Conservation (phyloP, 1,139 yeast genomes). For the Kodamaea derodonti region DNA sequence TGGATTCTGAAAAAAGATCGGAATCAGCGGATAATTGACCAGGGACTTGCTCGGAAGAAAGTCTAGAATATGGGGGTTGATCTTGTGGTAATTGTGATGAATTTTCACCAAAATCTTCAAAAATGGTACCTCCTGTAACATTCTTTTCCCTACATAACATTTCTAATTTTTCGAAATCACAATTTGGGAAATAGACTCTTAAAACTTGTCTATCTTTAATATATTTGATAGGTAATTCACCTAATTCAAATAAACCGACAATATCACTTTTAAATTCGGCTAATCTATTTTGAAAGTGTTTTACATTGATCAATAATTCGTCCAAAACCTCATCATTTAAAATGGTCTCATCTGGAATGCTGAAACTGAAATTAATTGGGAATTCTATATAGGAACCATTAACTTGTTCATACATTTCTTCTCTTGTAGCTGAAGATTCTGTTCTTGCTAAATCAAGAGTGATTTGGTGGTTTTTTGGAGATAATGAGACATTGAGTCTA, state of each 20-base stretch:
- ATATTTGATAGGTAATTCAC: conserved; percentile 49
- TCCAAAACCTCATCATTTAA: conserved; percentile 45
- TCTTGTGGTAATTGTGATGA: not conserved
- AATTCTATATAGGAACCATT: conserved; percentile 54
- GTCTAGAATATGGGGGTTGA: not conserved
- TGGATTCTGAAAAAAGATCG: not conserved
- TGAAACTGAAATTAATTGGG: conserved; percentile 33
- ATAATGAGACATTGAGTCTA: conserved; percentile 26
- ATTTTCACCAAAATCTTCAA: conserved; percentile 21
- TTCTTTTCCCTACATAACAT: conserved; percentile 45
- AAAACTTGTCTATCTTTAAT: conserved; percentile 30
- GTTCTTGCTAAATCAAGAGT: conserved; percentile 36
- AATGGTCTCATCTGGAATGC: conserved; percentile 48
- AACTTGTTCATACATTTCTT: conserved; percentile 14
- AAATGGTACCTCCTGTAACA: conserved; percentile 47
- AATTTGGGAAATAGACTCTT: conserved; percentile 56
- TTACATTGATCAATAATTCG: conserved; percentile 34
- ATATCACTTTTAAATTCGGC: conserved; percentile 33
- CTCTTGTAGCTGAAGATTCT: conserved; percentile 23
- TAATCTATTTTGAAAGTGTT: conserved; percentile 31
- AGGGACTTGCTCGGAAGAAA: not conserved
- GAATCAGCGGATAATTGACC: not conserved
- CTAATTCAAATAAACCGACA: conserved; percentile 38
- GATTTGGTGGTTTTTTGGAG: conserved; percentile 32
- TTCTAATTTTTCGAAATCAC: conserved; percentile 51